Base-by-base conservation (phyloP, 129 eudicot species). In the Chrysanthemum makinoi region DNA sequence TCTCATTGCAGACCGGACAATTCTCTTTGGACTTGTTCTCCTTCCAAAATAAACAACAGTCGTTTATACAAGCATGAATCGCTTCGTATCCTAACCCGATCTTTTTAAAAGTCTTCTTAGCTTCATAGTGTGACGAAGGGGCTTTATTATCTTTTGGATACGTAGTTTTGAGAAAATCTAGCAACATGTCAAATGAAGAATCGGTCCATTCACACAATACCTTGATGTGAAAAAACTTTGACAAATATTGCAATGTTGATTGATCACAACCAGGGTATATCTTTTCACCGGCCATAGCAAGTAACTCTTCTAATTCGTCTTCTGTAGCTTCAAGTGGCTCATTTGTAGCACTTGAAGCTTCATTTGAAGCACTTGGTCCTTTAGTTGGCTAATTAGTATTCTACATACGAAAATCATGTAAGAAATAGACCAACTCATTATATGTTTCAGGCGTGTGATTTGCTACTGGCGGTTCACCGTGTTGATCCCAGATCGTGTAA, bases 41-140 rank as follows among this genome's bases (percentile, higher is more conserved):
- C 19, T 48, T 48, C 18, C 15, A 66, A 17, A 19, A 20, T 13
- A 66, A 13, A 48, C 58, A 51, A 48, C 58, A 66, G 5, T 66
- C 71, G 13, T 66, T 66, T 15, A 11, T 22, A 22, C 56, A 66
- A 66, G 26, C 71, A 19, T 66, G 43, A 39, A 66, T 47, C 6
- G 5, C 17, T 66, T 66, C 5, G 47, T 66, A 66, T 11, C 43
- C 11, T 19, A 66, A 66, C 35, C 58, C 39, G 16, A 20, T 19
- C 35, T 66, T 66, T 47, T 13, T 12, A 10, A 66, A 12, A 4
- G 12, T 66, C 18, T 66, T 66, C 39, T 46, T 66, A 66, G 71
- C 57, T 20, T 66, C 57, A 48, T 20, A 66, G 71, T 48, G 17
- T 48, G 57, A 46, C 10, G 20, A 2, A 9, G 57, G 18, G 26